phyloP scores from a whole-genome alignment of 768 basidiomycete genomes.

The Atractiella rhizophila region DNA sequence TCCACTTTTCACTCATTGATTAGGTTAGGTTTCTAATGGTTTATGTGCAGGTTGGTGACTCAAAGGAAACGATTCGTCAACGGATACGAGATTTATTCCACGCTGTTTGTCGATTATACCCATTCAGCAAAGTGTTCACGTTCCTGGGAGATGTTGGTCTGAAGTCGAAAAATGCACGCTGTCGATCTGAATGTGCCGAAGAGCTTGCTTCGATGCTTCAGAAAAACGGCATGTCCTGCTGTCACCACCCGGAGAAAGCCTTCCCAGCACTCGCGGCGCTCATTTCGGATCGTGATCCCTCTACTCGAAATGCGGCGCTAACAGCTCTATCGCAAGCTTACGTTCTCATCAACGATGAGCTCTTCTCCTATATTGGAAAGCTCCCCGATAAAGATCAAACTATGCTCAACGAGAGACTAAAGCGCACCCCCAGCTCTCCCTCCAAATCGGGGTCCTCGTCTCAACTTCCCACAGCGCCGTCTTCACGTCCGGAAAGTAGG shows the following conservation, averaged over 20 bases:
- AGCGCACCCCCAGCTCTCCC: conserved; percentile 13
- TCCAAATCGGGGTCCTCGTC: too few species aligned
- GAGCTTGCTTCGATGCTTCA: conserved; percentile 53
- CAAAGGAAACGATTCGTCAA: conserved; percentile 49
- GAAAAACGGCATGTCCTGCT: conserved; percentile 54
- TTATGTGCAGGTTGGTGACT: conserved; percentile 56
- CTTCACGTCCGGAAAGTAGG: too few species aligned
- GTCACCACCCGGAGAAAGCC: conserved; percentile 48
- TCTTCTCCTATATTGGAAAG: conserved; percentile 51
- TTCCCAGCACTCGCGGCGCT: conserved; percentile 50
- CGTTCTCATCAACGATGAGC: conserved; percentile 53
- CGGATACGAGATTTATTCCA: conserved; percentile 68
- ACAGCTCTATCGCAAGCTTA: conserved; percentile 61
- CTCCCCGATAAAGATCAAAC: conserved; percentile 69
- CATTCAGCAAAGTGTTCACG: conserved; percentile 76
- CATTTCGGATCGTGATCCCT: conserved; percentile 70
- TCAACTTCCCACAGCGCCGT: conserved; percentile 2
- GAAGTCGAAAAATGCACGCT: conserved; percentile 72
- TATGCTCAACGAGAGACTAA: conserved; percentile 63
- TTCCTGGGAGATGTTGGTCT: conserved; percentile 66
- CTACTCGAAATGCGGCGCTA: conserved; percentile 66
- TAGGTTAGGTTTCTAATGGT: background rate
- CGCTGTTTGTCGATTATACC: conserved; percentile 62
- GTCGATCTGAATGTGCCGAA: conserved; percentile 62
- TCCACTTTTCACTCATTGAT: background rate